Conservation (phyloP, 495 filamentous ascomycete species). For the Trichoderma orchidacearum region DNA sequence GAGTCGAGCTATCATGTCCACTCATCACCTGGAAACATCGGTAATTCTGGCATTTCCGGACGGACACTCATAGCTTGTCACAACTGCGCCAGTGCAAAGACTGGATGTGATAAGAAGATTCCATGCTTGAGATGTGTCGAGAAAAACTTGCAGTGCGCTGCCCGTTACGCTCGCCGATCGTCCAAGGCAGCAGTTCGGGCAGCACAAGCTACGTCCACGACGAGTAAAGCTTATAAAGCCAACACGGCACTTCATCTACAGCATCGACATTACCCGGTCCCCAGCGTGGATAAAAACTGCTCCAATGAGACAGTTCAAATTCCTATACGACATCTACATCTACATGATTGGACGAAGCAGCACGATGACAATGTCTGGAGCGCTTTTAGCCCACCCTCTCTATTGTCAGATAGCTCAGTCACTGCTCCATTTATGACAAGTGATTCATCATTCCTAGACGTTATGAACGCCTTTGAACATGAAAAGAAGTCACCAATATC, state of each 20-base stretch:
- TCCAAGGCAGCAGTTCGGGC: conserved; percentile 33
- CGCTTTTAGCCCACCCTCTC: neutral
- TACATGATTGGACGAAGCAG: neutral
- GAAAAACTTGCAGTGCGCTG: conserved; percentile 40
- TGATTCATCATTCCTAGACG: neutral
- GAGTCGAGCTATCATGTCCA: conserved; percentile 27
- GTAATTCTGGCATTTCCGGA: conserved; percentile 15
- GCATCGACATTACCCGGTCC: too few relatives aligned
- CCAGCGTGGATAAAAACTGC: too few relatives aligned
- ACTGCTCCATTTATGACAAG: neutral
- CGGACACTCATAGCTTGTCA: conserved; percentile 41
- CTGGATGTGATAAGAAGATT: conserved; percentile 53
- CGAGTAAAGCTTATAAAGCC: neutral
- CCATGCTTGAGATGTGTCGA: conserved; percentile 45
- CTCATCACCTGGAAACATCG: conserved; percentile 18
- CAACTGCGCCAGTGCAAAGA: conserved; percentile 48
- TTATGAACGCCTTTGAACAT: neutral
- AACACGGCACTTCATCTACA: neutral
- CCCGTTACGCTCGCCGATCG: conserved; percentile 40
- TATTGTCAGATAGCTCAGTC: neutral
- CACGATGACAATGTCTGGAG: neutral
- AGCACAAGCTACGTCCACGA: conserved; percentile 16
- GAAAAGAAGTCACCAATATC: neutral
- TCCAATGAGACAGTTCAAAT: neutral
- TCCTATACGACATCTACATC: neutral